These are phyloP conservation scores for Neonectria punicea DNA, from an alignment of 2,329 filamentous ascomycete species.

Conservation along the genomic window DNA sequence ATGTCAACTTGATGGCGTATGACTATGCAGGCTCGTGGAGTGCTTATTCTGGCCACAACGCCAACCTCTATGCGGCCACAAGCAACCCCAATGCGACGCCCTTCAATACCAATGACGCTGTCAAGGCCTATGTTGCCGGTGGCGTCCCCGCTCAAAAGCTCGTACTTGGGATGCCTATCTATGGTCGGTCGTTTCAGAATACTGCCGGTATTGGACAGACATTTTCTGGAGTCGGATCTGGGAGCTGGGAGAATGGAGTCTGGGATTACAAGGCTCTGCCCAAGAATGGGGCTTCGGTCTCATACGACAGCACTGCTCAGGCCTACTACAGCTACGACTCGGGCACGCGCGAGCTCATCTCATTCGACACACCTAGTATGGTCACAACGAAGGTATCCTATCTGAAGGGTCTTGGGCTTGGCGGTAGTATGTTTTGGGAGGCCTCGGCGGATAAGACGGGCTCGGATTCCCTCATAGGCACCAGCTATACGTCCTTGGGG, in stretches of 20 bases:
- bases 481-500: slow-evolving; percentile 52
- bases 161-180: slow-evolving; percentile 81
- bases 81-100: slow-evolving; percentile 69
- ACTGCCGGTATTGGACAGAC: slow-evolving; percentile 34
- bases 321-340: slow-evolving; percentile 78
- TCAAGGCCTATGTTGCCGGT: slow-evolving; percentile 70
- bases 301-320: slow-evolving; percentile 64
- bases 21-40: slow-evolving; percentile 79
- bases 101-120: slow-evolving; percentile 72
- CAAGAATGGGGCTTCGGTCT: slow-evolving; percentile 65
- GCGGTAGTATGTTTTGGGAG: slow-evolving; percentile 91
- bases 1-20: slow-evolving; percentile 76
- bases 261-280: slow-evolving; percentile 87
- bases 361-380: slow-evolving; percentile 73
- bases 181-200: slow-evolving; percentile 75
- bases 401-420: slow-evolving; percentile 69
- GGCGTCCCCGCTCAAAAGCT: slow-evolving; percentile 74
- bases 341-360: slow-evolving; percentile 69
- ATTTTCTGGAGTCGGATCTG: slow-evolving; percentile 69
- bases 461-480: slow-evolving; percentile 67
- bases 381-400: slow-evolving; percentile 71
- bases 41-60: slow-evolving; percentile 69
- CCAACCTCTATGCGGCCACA: slow-evolving; percentile 72
- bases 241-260: slow-evolving; percentile 77
- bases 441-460: slow-evolving; percentile 72